Evolutionary conservation across 192 early-diverging fungal genomes (phyloP).

Genomic region (Piromyces sp.): DNA sequence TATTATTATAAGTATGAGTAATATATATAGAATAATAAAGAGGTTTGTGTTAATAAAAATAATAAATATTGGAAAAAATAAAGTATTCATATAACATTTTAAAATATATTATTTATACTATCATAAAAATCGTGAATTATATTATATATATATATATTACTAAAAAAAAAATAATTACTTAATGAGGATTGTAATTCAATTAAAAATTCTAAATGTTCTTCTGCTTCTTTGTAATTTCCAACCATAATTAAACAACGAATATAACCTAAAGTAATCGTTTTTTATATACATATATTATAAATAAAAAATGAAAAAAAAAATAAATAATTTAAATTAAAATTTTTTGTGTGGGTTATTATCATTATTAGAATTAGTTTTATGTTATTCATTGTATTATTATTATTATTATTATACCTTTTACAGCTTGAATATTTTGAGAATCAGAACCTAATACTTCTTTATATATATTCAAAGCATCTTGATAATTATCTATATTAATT

Average conservation of each 20-base stretch:
- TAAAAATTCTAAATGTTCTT: slow-evolving; percentile 34
- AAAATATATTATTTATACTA: too few species aligned
- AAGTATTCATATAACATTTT: too few species aligned
- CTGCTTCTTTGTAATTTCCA: slow-evolving; percentile 19
- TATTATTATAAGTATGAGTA: background rate
- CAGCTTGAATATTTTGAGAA: slow-evolving; percentile 13
- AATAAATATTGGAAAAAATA: too few species aligned
- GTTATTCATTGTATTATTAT: too few species aligned
- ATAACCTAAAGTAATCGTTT: background rate
- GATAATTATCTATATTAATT: background rate
- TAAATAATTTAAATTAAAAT: too few species aligned
- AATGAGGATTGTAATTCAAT: slow-evolving; percentile 1
- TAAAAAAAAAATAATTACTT: background rate
- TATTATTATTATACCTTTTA: slow-evolving; percentile 9
- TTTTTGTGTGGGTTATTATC: too few species aligned
- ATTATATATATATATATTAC: background rate
- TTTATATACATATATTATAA: too few species aligned
- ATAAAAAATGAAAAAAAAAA: too few species aligned
- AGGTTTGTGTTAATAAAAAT: too few species aligned
- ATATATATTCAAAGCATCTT: slow-evolving; percentile 1
- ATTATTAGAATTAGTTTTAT: too few species aligned
- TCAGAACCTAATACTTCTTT: slow-evolving; percentile 8
- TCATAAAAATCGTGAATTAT: too few species aligned
- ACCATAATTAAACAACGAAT: slow-evolving; percentile 20
- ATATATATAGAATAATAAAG: slow-evolving; percentile 1